Conservation (phyloP, 306 rosid genomes). For the Pterocarpus macrocarpus region DNA sequence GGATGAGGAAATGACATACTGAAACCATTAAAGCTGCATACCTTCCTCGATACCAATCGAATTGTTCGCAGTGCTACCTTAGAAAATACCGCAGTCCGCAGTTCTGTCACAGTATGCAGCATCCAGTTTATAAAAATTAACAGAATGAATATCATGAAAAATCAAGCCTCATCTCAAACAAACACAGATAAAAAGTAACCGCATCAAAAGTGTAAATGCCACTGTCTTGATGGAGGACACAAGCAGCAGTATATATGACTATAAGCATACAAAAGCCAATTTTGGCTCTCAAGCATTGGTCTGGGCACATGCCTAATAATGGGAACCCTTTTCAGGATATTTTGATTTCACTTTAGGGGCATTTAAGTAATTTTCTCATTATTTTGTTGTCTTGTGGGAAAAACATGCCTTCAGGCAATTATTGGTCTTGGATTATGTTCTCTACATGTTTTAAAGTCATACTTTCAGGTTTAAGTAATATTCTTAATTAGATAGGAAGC, state of each 20-base stretch:
- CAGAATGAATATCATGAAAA: constrained; percentile 28
- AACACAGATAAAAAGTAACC: constrained; percentile 25
- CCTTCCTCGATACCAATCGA: constrained; percentile 93
- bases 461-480: not conserved
- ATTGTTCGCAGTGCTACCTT: constrained; percentile 96
- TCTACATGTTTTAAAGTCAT: not conserved
- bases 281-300: constrained; percentile 10
- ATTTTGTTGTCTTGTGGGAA: not conserved
- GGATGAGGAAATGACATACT: not conserved
- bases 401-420: not conserved
- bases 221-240: constrained; percentile 28
- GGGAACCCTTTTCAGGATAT: not conserved
- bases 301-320: constrained; percentile 4
- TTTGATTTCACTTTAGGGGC: not conserved
- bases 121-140: constrained; percentile 30
- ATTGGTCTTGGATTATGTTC: constrained; percentile 3
- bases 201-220: constrained; percentile 32
- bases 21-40: constrained; percentile 51
- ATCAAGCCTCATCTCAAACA: constrained; percentile 27
- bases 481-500: constrained; percentile 33
- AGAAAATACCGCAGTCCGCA: constrained; percentile 92
- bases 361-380: constrained; percentile 14
- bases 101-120: constrained; percentile 67
- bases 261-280: constrained; percentile 16
- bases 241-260: not conserved